Conservation (phyloP, 768 basidiomycete species). For the Imleria badia region DNA sequence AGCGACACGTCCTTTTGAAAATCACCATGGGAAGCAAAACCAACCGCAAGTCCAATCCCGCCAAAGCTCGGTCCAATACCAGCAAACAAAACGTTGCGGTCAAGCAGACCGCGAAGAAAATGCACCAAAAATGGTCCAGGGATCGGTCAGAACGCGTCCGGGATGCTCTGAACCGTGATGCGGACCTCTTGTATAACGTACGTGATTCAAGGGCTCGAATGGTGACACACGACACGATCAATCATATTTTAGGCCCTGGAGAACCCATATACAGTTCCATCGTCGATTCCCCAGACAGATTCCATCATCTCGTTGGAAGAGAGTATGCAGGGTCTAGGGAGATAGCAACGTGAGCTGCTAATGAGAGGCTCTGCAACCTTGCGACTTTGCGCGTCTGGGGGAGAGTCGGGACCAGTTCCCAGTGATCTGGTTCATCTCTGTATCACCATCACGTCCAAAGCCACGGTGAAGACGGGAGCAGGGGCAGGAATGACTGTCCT, state of each 20-base stretch:
- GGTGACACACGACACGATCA: background rate
- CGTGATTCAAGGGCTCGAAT: background rate
- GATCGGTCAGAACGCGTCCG: conserved; percentile 25
- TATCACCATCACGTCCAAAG: background rate
- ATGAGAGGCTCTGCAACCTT: background rate
- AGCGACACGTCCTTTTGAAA: background rate
- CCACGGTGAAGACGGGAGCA: no score
- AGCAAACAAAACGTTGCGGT: conserved; percentile 6
- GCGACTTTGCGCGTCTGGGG: background rate
- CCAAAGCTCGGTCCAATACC: conserved; percentile 8
- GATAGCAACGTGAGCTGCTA: background rate
- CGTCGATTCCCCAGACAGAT: background rate
- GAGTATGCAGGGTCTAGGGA: conserved; percentile 22
- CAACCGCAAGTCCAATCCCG: background rate
- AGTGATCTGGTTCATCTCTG: background rate
- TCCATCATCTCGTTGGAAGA: conserved; percentile 14
- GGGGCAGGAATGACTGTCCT: no score
- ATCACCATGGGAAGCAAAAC: conserved; percentile 9
- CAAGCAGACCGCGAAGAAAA: conserved; percentile 24
- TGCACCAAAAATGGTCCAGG: conserved; percentile 19
- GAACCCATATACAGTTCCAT: background rate
- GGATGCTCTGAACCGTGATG: conserved; percentile 28
- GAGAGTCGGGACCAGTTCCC: background rate
- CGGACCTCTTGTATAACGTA: conserved; percentile 26
- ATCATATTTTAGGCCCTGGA: conserved; percentile 11